Evolutionary conservation across 352 stramenopile genomes (phyloP).

Genomic region (Phytophthora pluvialis): DNA sequence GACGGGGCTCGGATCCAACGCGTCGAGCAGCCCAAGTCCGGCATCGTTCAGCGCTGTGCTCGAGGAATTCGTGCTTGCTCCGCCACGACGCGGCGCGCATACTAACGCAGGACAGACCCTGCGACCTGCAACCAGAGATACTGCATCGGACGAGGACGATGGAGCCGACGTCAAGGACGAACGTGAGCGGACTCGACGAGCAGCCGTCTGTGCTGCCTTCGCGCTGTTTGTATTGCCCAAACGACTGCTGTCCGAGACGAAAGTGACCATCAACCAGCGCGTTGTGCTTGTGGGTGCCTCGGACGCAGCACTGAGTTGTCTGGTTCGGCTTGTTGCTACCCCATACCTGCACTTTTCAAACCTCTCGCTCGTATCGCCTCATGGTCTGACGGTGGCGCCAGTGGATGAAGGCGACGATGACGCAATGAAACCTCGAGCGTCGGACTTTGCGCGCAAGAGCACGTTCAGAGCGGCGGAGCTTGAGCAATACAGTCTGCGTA

Average conservation of each 20-base stretch:
- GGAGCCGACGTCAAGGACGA: conserved; percentile 60
- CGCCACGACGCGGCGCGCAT: conserved; percentile 47
- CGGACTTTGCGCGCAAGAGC: conserved; percentile 64
- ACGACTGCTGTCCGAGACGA: conserved; percentile 86
- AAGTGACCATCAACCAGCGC: conserved; percentile 82
- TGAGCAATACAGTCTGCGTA: conserved; percentile 65
- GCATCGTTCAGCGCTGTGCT: conserved; percentile 47
- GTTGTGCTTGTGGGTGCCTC: conserved; percentile 89
- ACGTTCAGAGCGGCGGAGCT: conserved; percentile 48
- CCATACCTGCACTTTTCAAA: conserved; percentile 90
- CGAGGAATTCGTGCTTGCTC: conserved; percentile 68
- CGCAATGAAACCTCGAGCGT: conserved; percentile 1
- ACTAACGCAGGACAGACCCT: neutral
- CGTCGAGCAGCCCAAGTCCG: neutral
- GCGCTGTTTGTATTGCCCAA: conserved; percentile 90
- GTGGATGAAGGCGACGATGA: conserved; percentile 20
- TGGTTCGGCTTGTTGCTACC: conserved; percentile 76
- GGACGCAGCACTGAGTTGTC: conserved; percentile 76
- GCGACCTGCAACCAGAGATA: conserved; percentile 2
- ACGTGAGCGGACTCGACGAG: conserved; percentile 29
- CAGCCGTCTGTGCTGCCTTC: conserved; percentile 39
- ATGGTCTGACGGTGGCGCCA: conserved; percentile 58
- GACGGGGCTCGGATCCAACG: conserved; percentile 17
- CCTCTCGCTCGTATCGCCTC: conserved; percentile 84
- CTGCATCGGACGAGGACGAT: conserved; percentile 37